These are phyloP conservation scores for Rhizophora mangle DNA, from an alignment of 345 rosid genomes.

Conservation along the genomic window DNA sequence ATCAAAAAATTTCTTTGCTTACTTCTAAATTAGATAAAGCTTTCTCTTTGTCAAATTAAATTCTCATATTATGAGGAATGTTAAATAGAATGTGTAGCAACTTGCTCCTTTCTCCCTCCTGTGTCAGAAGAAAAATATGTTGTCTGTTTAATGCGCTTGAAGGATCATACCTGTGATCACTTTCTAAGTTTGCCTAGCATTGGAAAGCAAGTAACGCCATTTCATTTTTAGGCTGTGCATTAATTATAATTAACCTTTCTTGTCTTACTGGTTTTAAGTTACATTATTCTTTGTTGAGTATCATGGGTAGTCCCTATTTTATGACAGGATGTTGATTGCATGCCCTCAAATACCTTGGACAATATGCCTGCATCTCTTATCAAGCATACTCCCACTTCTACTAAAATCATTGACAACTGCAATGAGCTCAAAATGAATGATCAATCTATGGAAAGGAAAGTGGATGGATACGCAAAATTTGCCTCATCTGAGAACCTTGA, in stretches of 20 bases:
- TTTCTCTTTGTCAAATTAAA: too few relatives aligned
- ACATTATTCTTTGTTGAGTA: neutral
- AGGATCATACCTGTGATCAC: neutral
- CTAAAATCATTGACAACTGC: conserved; percentile 41
- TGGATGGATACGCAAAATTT: conserved; percentile 45
- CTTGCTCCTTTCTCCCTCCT: neutral
- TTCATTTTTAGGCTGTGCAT: neutral
- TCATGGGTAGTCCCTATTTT: conserved; percentile 18
- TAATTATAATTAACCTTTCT: neutral
- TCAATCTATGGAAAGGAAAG: conserved; percentile 42
- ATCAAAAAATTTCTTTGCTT: neutral
- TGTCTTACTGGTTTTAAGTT: neutral
- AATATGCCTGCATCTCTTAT: conserved; percentile 73
- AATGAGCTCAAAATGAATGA: conserved; percentile 52
- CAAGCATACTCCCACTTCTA: conserved; percentile 37
- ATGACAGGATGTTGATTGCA: conserved; percentile 78
- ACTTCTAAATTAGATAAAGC: neutral
- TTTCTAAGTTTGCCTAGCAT: neutral
- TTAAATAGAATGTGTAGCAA: neutral
- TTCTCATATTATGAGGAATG: too few relatives aligned
- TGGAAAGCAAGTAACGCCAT: neutral
- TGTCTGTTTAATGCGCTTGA: neutral
- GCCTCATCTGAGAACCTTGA: conserved; percentile 43
- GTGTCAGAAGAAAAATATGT: neutral
- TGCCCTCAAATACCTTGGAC: conserved; percentile 66